Evolutionary conservation across 495 filamentous ascomycete species (phyloP), one percentile per base, ranked within the genome.

Genomic region (Cairneyella variabilis): DNA sequence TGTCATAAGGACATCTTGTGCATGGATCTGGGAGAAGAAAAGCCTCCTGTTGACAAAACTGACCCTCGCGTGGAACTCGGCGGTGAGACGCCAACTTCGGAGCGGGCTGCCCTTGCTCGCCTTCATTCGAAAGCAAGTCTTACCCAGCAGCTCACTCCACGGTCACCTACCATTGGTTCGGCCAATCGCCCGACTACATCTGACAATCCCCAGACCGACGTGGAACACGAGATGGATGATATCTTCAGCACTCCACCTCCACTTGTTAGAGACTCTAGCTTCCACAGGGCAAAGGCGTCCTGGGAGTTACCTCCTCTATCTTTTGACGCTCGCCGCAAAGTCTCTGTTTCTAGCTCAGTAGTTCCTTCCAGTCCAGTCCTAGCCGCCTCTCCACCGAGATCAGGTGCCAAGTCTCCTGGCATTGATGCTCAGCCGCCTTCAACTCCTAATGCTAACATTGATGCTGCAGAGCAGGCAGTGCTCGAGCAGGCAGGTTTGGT

Each of bases 1-100:
- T 97, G 91, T 56, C 90, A 97, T 67, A 85, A 85, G 46, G 91
- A 96, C 63, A 88, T 99, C 49, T 76, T 97, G 11, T 73, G 80
- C 0, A 71, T 90, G 68, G 93, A 97, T 63, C 71, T 97, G 34
- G 86, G 90, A 52, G 89, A 96, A 51, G 90, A 95, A 40, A 64
- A 48, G 16, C 42, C 48, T 26, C 11, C 38, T 2, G 51, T 53
- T 12, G 25, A 37, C 11, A 20, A 27, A 18, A 8, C 21, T 8
- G n/a, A n/a, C n/a, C 18, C 50, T 16, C 32, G 53, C 12, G 2
- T 12, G 65, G 48, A 66, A 50, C 3, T 51, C 9, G 28, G 16
- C 14, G 26, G 10, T 1, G 54, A 57, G 11, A 55, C 47, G 2
- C 53, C 50, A 7, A 17, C 45, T 6, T 53, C 58, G 10, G 62